Percentiles rank a stretch among this genome's conserved stretches.
These are phyloP conservation scores for Kernera saxatilis DNA, from an alignment of 345 rosid genomes.

Conservation along the genomic window DNA sequence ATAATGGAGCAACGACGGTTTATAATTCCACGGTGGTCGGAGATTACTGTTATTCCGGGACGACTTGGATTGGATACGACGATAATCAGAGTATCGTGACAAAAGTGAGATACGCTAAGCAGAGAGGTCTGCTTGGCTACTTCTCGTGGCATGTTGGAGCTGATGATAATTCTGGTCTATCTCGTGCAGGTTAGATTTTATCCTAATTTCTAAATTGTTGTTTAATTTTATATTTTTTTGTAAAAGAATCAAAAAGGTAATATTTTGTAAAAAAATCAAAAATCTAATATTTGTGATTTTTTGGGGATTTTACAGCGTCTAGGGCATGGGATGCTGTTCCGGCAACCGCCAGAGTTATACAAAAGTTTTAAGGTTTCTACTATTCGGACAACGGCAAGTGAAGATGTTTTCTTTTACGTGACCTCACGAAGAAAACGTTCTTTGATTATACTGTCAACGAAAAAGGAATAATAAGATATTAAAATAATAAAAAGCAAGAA, in stretches of 20 bases:
- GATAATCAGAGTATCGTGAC: slow-evolving; percentile 40
- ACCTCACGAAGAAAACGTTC: not conserved
- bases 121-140: slow-evolving; percentile 55
- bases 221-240: not conserved
- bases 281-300: not conserved
- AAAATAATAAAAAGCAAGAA: slow-evolving; percentile 5
- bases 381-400: not conserved
- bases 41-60: slow-evolving; percentile 44
- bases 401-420: not conserved
- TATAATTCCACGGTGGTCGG: slow-evolving; percentile 43
- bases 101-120: slow-evolving; percentile 49
- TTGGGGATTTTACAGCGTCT: slow-evolving; percentile 13
- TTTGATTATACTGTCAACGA: not conserved
- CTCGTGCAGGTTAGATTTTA: slow-evolving; percentile 31
- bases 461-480: not conserved
- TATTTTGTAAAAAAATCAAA: not conserved
- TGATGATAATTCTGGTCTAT: slow-evolving; percentile 47
- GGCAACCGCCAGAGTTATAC: not conserved
- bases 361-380: not conserved
- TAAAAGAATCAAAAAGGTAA: not conserved
- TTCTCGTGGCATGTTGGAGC: slow-evolving; percentile 64
- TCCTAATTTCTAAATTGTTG: not conserved
- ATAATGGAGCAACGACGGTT: slow-evolving; percentile 38
- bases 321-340: slow-evolving; percentile 22
- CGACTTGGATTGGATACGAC: slow-evolving; percentile 59